Conservation (phyloP, 1,284 basidiomycete species). For the Dichomitus squalens region DNA sequence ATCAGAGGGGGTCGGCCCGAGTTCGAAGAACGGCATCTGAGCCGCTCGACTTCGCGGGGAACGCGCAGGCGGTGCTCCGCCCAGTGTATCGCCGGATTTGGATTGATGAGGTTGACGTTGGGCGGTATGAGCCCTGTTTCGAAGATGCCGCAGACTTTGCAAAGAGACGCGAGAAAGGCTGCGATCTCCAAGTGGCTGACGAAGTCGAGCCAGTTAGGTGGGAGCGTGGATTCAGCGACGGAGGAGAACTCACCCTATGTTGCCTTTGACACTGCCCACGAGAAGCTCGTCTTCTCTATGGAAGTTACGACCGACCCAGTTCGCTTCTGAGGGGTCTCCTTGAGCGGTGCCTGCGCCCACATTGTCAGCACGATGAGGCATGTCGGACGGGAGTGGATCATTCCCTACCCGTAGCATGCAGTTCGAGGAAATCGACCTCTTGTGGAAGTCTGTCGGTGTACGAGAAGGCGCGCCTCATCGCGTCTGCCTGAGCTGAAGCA, state of each 20-base stretch:
- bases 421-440: constrained; percentile 50
- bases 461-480: constrained; percentile 36
- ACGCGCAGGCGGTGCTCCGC: constrained; percentile 30
- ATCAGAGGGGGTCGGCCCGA: constrained; percentile 33
- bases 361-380: not conserved
- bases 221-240: constrained; percentile 9
- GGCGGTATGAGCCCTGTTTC: constrained; percentile 40
- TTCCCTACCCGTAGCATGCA: constrained; percentile 2
- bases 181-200: constrained; percentile 40
- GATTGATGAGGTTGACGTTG: constrained; percentile 37
- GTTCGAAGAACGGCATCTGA: constrained; percentile 20
- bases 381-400: not conserved
- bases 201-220: not conserved
- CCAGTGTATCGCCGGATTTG: constrained; percentile 44
- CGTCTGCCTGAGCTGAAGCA: constrained; percentile 37
- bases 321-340: constrained; percentile 54
- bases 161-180: constrained; percentile 42
- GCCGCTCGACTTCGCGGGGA: constrained; percentile 22
- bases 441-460: constrained; percentile 32
- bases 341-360: constrained; percentile 39
- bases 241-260: constrained; percentile 40
- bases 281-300: constrained; percentile 33
- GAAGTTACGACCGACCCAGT: constrained; percentile 46
- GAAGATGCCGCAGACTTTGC: constrained; percentile 42
- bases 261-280: constrained; percentile 50